Base-by-base conservation (phyloP, 140 eudicot genomes). In the Cichorium intybus region DNA sequence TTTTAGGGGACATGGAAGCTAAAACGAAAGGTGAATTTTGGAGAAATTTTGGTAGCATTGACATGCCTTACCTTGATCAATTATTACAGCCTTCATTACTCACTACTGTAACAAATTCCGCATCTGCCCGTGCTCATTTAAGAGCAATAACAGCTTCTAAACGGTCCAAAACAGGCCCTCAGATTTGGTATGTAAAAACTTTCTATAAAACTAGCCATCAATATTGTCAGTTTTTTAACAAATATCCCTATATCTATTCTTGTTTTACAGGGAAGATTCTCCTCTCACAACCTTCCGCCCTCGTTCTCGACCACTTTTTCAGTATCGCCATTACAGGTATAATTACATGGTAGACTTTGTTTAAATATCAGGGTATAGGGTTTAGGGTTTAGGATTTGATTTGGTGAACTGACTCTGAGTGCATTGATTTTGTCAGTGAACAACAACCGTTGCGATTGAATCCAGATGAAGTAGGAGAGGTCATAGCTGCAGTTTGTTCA, bases 321-420 rank as follows among this genome's bases (percentile, higher is more conserved):
- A 93, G 64, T 93, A 93, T 72, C 95, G 99, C 17, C 97, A 89
- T 60, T 93, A 93, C 88, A 93, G 99, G 99, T 93, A 72, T 54
- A 41, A 37, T 22, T 56, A 59, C 54, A 37, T 55, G 62, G 14
- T 28, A 56, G 45, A 65, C 49, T 59, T 59, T 37, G 24, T 45
- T 55, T 49, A 27, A 6, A 27, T 27, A 27, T 27, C 5, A 27
- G 31, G 5, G 4, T 27, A 4, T 5, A 27, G 4, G 31, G 31
- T 27, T 27, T 27, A 27, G 31, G 5, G 5, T 4, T 27, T 27
- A 27, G 31, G 5, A 27, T 27, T n/a, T n/a, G n/a, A n/a, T 34
- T 55, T 54, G 43, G 41, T 31, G 50, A 55, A 41, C 73, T 74
- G 54, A 66, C 39, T 17, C 67, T 59, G 16, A 12, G 22, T 77